Conservation (phyloP, 257 asterid species). For the Solanum pinnatisectum region DNA sequence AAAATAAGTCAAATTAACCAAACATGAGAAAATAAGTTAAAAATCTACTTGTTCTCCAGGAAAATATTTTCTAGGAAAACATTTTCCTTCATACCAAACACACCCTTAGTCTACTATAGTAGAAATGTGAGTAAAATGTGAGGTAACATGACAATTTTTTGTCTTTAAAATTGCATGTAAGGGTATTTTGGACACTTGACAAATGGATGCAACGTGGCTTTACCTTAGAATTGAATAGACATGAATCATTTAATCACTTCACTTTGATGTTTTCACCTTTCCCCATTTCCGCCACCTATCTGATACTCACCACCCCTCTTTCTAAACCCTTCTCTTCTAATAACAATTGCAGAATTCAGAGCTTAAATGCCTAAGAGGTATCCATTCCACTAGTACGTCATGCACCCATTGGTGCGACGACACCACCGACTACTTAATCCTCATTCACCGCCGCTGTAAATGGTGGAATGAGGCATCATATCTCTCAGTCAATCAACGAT, state of each 20-base stretch:
- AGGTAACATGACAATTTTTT: not conserved
- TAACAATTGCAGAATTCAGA: not conserved
- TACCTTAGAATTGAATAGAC: not conserved
- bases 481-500: not conserved
- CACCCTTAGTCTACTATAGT: not conserved
- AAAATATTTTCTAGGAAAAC: too few relatives aligned
- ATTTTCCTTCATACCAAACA: too few relatives aligned
- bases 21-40: too few relatives aligned
- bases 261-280: too few relatives aligned
- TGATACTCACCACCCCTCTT: not conserved
- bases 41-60: too few relatives aligned
- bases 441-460: not conserved
- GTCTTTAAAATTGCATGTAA: not conserved
- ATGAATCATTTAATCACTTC: too few relatives aligned
- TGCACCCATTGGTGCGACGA: not conserved
- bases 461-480: not conserved
- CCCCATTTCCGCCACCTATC: too few relatives aligned
- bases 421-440: not conserved
- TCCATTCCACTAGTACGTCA: not conserved
- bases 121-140: not conserved
- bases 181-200: not conserved
- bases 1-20: too few relatives aligned
- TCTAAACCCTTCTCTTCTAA: not conserved
- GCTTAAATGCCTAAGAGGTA: not conserved
- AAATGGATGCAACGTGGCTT: not conserved